Conservation (phyloP, 2,329 filamentous ascomycete genomes). For the Leptographium lundbergii region DNA sequence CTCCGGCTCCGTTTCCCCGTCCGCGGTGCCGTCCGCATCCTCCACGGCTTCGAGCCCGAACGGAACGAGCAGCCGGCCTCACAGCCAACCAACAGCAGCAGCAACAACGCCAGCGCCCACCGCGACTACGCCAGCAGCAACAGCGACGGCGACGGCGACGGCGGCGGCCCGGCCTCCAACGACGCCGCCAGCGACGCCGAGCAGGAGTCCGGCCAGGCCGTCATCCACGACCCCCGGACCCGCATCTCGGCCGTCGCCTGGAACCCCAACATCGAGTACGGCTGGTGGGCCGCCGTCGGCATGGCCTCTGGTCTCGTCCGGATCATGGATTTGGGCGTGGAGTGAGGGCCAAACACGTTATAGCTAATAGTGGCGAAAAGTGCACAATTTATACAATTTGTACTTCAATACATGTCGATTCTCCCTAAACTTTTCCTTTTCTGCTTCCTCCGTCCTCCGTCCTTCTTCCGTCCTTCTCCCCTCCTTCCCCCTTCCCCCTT, state of each 20-base stretch:
- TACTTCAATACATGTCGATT: no score
- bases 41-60: slow-evolving; percentile 39
- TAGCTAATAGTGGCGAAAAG: no score
- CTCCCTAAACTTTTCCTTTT: no score
- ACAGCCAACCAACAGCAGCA: slow-evolving; percentile 10
- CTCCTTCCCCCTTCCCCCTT: no score
- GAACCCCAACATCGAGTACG: slow-evolving; percentile 55
- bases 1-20: neutral
- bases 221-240: slow-evolving; percentile 49
- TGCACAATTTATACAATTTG: no score
- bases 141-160: slow-evolving; percentile 12
- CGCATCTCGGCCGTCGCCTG: slow-evolving; percentile 50
- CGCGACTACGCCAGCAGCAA: slow-evolving; percentile 13
- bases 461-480: no score
- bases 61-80: slow-evolving; percentile 27
- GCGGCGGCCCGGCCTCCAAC: slow-evolving; percentile 11
- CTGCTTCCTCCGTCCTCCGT: no score
- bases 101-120: slow-evolving; percentile 12
- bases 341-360: slow-evolving; percentile 10
- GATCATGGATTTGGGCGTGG: slow-evolving; percentile 51
- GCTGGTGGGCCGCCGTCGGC: slow-evolving; percentile 54
- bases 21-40: slow-evolving; percentile 32
- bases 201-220: slow-evolving; percentile 18
- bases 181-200: slow-evolving; percentile 14
- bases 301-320: slow-evolving; percentile 55